Evolutionary conservation across 2,329 filamentous ascomycete species (phyloP).

Genomic region (Beauveria brongniartii): DNA sequence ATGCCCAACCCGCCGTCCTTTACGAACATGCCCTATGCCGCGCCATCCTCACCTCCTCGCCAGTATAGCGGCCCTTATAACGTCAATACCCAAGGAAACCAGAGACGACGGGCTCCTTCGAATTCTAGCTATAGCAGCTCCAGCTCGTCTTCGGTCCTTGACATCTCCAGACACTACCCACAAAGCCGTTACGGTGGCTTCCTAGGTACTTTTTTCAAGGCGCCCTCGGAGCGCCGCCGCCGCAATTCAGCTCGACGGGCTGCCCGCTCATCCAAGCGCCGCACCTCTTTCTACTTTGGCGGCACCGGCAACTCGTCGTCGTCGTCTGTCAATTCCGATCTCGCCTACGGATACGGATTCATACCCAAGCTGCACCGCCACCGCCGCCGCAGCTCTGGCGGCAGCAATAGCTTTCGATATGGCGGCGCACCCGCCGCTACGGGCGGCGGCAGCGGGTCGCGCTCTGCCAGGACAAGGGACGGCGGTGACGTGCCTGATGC

Average conservation of each 20-base stretch:
- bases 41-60: neutral
- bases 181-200: constrained; percentile 44
- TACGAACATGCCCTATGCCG: neutral
- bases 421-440: neutral
- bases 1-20: constrained; percentile 11
- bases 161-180: constrained; percentile 52
- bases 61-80: neutral
- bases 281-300: constrained; percentile 37
- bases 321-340: constrained; percentile 58
- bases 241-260: constrained; percentile 19
- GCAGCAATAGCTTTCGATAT: constrained; percentile 16
- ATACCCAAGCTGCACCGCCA: constrained; percentile 31
- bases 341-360: constrained; percentile 59
- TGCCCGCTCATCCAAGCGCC: constrained; percentile 6
- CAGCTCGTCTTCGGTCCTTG: constrained; percentile 52
- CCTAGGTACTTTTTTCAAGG: constrained; percentile 55
- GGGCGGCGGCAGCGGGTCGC: neutral
- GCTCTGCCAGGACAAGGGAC: neutral
- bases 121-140: constrained; percentile 33
- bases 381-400: constrained; percentile 14
- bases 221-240: constrained; percentile 47
- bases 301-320: constrained; percentile 48
- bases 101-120: constrained; percentile 10
- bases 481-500: neutral
- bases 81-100: neutral